Percentiles rank a stretch among this genome's conserved stretches.
phyloP scores from a whole-genome alignment of 1,284 basidiomycete genomes.

The Boletus smithii region DNA sequence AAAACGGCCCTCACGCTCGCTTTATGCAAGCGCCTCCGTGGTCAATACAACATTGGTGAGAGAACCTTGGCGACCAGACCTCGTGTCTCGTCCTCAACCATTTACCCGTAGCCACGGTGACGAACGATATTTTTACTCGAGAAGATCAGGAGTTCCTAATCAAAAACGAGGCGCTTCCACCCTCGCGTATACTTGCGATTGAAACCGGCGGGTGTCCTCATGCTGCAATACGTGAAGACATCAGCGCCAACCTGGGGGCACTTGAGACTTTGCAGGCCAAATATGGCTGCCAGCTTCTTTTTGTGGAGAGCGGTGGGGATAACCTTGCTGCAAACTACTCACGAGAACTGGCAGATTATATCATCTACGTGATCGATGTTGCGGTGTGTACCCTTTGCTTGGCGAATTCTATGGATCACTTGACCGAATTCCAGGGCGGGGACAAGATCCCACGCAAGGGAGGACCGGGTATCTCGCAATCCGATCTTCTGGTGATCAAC shows the following conservation, averaged over 20 bases:
- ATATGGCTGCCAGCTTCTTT: slow-evolving; percentile 77
- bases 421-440: slow-evolving; percentile 59
- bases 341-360: slow-evolving; percentile 94
- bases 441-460: slow-evolving; percentile 99
- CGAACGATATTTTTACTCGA: slow-evolving; percentile 95
- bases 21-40: slow-evolving; percentile 82
- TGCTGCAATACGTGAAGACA: slow-evolving; percentile 95
- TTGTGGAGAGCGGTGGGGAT: slow-evolving; percentile 95
- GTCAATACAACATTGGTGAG: slow-evolving; percentile 85
- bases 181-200: slow-evolving; percentile 89
- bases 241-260: slow-evolving; percentile 94
- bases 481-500: slow-evolving; percentile 93
- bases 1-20: slow-evolving; percentile 95
- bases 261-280: slow-evolving; percentile 95
- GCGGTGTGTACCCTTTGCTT: slow-evolving; percentile 45
- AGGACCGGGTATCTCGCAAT: slow-evolving; percentile 94
- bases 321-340: slow-evolving; percentile 96
- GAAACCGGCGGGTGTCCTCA: slow-evolving; percentile 97
- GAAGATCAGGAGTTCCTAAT: slow-evolving; percentile 99
- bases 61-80: slow-evolving; percentile 13
- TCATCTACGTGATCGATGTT: slow-evolving; percentile 91
- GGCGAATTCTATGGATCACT: slow-evolving; percentile 6
- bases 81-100: slow-evolving; percentile 12
- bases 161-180: slow-evolving; percentile 82
- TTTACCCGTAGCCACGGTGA: slow-evolving; percentile 73